phyloP scores from a whole-genome alignment of 306 rosid species.

The Biancaea sappan region DNA sequence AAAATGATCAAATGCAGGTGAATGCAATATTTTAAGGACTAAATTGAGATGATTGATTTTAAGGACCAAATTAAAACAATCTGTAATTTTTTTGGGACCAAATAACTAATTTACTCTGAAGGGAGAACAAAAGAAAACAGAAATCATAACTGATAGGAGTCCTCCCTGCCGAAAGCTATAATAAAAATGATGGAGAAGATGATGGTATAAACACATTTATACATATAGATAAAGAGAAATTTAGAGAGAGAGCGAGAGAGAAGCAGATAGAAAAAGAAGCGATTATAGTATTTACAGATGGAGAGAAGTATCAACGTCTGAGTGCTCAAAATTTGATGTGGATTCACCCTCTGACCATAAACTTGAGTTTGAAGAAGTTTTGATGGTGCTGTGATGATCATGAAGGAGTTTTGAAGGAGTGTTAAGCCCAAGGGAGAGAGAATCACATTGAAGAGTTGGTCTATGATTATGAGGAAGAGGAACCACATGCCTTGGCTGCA shows the following conservation, averaged over 20 bases:
- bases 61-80: no score
- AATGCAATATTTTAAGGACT: no score
- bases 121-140: not conserved
- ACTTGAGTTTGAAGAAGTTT: slow-evolving; percentile 34
- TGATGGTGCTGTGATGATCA: slow-evolving; percentile 35
- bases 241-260: not conserved
- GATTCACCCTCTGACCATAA: slow-evolving; percentile 46
- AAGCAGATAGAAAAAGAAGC: slow-evolving; percentile 18
- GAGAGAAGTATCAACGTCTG: slow-evolving; percentile 91
- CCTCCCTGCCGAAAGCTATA: not conserved
- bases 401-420: no score
- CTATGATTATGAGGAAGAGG: slow-evolving; percentile 7
- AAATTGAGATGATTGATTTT: no score
- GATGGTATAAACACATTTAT: not conserved
- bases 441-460: slow-evolving; percentile 41
- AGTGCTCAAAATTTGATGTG: slow-evolving; percentile 52
- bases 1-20: no score
- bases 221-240: not conserved
- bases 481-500: slow-evolving; percentile 36
- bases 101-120: no score
- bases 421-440: slow-evolving; percentile 70
- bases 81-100: no score
- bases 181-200: not conserved
- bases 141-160: not conserved
- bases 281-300: slow-evolving; percentile 66